These are phyloP conservation scores for Podaxis rugospora DNA, from an alignment of 768 basidiomycete genomes.

Conservation along the genomic window DNA sequence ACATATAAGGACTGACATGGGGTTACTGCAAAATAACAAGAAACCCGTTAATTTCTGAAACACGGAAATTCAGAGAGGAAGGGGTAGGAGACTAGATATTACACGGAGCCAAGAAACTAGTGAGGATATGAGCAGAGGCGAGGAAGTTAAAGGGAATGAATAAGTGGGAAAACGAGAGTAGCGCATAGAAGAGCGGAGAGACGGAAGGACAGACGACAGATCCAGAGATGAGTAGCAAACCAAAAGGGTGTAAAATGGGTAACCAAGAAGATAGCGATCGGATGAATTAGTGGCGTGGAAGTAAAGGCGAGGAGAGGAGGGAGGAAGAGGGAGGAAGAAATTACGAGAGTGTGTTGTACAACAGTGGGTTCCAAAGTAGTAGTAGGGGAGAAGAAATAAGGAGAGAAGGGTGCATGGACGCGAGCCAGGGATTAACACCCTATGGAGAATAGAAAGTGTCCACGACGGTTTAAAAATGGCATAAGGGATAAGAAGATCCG, in stretches of 20 bases:
- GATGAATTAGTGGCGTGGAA: not conserved
- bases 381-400: not conserved
- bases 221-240: conserved; percentile 14
- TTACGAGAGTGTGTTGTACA: conserved; percentile 6
- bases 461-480: not conserved
- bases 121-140: not conserved
- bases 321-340: not conserved
- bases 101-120: not conserved
- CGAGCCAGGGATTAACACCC: not conserved
- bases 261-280: not conserved
- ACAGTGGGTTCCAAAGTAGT: not conserved
- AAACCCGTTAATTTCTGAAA: not conserved
- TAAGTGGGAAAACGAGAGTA: not conserved
- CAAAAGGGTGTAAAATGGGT: not conserved
- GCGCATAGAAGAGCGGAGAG: conserved; percentile 2
- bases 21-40: not conserved
- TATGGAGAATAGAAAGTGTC: not conserved
- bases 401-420: not conserved
- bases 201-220: conserved; percentile 12
- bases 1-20: not conserved
- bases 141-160: not conserved
- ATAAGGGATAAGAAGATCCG: not conserved
- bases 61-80: not conserved
- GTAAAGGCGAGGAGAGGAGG: not conserved
- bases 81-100: not conserved